A percentile compares a stretch with the other conserved stretches of the same genome.
Conservation (phyloP, 192 early-diverging fungal genomes). For the Chytriomyces hyalinus region DNA sequence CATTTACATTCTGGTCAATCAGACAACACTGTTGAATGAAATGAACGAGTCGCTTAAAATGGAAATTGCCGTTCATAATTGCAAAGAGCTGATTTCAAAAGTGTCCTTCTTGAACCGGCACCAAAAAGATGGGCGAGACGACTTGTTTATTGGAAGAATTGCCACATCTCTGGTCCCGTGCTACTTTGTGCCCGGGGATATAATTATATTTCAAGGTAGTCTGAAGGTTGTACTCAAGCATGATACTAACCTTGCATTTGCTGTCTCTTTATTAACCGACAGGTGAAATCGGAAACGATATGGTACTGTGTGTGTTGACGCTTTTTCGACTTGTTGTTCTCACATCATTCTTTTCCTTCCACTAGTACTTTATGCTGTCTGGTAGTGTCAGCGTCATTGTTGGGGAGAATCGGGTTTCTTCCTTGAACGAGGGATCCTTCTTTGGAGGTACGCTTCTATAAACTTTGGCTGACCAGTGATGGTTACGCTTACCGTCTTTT, state of each 20-base stretch:
- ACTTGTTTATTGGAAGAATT: constrained; percentile 35
- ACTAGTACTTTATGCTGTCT: constrained; percentile 41
- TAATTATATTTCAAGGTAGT: constrained; percentile 26
- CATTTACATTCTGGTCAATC: background rate
- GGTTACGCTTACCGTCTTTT: background rate
- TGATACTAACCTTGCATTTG: too few species aligned
- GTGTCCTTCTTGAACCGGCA: constrained; percentile 40
- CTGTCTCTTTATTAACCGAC: too few species aligned
- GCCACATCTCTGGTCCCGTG: constrained; percentile 27
- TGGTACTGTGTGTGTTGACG: background rate
- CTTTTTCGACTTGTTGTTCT: too few species aligned
- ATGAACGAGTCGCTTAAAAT: constrained; percentile 32
- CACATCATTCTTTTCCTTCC: too few species aligned
- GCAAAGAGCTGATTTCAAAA: constrained; percentile 32
- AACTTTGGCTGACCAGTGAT: background rate
- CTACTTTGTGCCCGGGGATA: constrained; percentile 38
- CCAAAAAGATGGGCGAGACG: constrained; percentile 40
- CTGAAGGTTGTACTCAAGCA: too few species aligned
- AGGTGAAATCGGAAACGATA: constrained; percentile 15
- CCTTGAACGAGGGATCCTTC: constrained; percentile 36
- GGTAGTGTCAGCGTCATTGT: constrained; percentile 29
- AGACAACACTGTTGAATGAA: constrained; percentile 19
- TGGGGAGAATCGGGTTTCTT: constrained; percentile 29
- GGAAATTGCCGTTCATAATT: constrained; percentile 40
- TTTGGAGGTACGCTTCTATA: constrained; percentile 39